A percentile compares a stretch with the other conserved stretches of the same genome.
Conservation (phyloP, 306 rosid genomes). For the Medicago truncatula region MtrunA17r5.0-ANR NC_053042.1:17051001-17051500, state of each 20-base stretch:
- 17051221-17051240: no score
- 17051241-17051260: no score
- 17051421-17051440: slow-evolving; percentile 61
- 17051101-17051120: no score
- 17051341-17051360: slow-evolving; percentile 81
- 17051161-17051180: no score
- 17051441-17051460: slow-evolving; percentile 57
- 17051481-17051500: slow-evolving; percentile 78
- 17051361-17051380: slow-evolving; percentile 83
- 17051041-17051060: neutral
- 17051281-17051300: slow-evolving; percentile 80
- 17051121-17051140: no score
- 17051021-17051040: neutral
- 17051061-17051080: neutral
- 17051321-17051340: slow-evolving; percentile 76
- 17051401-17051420: slow-evolving; percentile 84
- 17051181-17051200: no score
- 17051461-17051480: slow-evolving; percentile 60
- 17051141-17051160: no score
- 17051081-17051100: neutral
- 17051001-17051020: neutral
- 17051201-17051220: no score
- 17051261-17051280: slow-evolving; percentile 70
- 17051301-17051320: slow-evolving; percentile 67
- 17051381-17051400: slow-evolving; percentile 48